Percentiles rank a stretch among this genome's conserved stretches.
phyloP scores from a whole-genome alignment of 345 rosid species.

The Brassica nigra region DNA sequence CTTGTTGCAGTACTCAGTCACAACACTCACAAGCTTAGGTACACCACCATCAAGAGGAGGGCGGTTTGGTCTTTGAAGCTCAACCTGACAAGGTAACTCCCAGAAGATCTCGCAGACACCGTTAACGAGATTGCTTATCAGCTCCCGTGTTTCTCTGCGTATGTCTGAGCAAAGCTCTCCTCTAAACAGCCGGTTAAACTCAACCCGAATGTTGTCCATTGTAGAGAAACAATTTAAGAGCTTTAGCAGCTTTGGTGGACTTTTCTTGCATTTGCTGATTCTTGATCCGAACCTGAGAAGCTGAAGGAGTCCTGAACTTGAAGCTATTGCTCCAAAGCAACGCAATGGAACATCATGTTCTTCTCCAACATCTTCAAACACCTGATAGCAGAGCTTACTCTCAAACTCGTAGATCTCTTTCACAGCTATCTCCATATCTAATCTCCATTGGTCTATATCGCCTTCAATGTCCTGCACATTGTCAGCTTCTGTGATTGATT shows the following conservation, averaged over 20 bases:
- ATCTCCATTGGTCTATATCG: conserved; percentile 55
- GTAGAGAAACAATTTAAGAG: conserved; percentile 62
- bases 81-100: conserved; percentile 69
- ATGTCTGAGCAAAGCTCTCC: conserved; percentile 57
- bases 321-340: conserved; percentile 63
- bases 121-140: conserved; percentile 56
- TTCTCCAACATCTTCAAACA: conserved; percentile 43
- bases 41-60: conserved; percentile 63
- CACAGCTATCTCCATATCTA: conserved; percentile 56
- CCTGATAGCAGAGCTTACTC: conserved; percentile 48
- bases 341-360: conserved; percentile 35
- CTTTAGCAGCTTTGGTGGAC: conserved; percentile 65
- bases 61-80: conserved; percentile 54
- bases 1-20: conserved; percentile 69
- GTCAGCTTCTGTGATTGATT: conserved; percentile 46
- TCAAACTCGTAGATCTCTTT: conserved; percentile 55
- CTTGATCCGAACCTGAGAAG: conserved; percentile 67
- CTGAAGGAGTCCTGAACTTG: conserved; percentile 46
- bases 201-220: conserved; percentile 57
- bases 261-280: conserved; percentile 58
- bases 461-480: conserved; percentile 49
- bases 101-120: conserved; percentile 69
- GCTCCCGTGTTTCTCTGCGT: conserved; percentile 57
- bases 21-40: conserved; percentile 64
- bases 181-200: conserved; percentile 67